Base-by-base conservation (phyloP, 2,329 filamentous ascomycete species). In the Penicillium griseofulvum region DNA sequence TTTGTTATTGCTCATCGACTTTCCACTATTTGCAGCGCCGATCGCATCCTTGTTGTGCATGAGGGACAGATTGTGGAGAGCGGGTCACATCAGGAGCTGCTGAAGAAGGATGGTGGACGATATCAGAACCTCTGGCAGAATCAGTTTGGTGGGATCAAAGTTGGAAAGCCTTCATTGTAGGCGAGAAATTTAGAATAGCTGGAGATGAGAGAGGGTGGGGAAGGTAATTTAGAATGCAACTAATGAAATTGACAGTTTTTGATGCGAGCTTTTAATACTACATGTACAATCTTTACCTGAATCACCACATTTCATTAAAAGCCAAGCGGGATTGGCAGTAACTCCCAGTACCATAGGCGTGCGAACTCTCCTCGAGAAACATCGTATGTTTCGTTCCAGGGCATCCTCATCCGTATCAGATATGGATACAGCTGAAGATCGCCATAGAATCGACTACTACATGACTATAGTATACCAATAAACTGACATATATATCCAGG, bases 1-100 rank as follows among this genome's bases (percentile, higher is more conserved):
- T 50, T 74, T 51, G 64, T 68, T 5, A 67, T 76, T 50, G 73
- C 73, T 11, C 73, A 76, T 57, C 71, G 75, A 2, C 57, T 77
- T 22, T 68, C 65, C 10, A 77, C 75, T 0, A 68, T 77, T 28
- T 65, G 65, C 28, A 62, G 70, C n/a, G 57, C 60, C 7, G 60
- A 63, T 41, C 46, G 41, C 9, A 63, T 61, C 17, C 47, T 59
- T n/a, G 76, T 78, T 26, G 66, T 78, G 52, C 70, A 71, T 19
- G 66, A 69, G 5, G 76, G 76, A 3, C 67, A 55, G 48, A 67
- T 78, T 24, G 69, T 68, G 19, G 76, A 78, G 56, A 64, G 61
- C 24, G 76, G 76, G 2, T 74, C 68, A n/a, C 76, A 78, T 64
- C 52, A 64, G 28, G 72, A 76, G 53, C 54, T 78, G 54, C 49